Conservation (phyloP, 768 basidiomycete genomes). For the Strobilomyces dryophilus region DNA sequence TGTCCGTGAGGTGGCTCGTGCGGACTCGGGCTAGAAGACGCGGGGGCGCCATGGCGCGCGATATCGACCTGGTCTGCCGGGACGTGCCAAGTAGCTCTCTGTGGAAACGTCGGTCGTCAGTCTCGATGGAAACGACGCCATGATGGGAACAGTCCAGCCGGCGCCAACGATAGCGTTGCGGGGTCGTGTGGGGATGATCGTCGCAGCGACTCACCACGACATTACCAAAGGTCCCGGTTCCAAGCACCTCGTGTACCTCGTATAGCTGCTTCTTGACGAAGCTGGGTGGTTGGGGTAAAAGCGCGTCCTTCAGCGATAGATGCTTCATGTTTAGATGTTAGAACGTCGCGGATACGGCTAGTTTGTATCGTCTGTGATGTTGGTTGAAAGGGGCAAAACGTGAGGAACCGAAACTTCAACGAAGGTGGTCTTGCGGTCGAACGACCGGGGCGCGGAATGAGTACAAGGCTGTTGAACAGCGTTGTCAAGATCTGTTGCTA, state of each 20-base stretch:
- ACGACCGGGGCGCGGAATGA: background rate
- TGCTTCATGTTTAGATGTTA: constrained; percentile 26
- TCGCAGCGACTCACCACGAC: constrained; percentile 57
- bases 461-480: background rate
- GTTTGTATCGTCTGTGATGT: background rate
- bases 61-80: constrained; percentile 54
- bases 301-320: constrained; percentile 45
- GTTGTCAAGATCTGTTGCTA: background rate
- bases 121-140: background rate
- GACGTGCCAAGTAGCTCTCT: constrained; percentile 79
- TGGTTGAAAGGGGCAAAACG: background rate
- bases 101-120: background rate
- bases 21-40: constrained; percentile 26
- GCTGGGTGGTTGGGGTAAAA: constrained; percentile 81
- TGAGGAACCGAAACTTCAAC: background rate
- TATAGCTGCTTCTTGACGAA: constrained; percentile 85
- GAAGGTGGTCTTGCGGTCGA: background rate
- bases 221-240: constrained; percentile 86
- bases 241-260: constrained; percentile 67
- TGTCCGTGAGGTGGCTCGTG: constrained; percentile 15
- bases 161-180: background rate
- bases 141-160: background rate
- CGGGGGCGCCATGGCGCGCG: constrained; percentile 56
- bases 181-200: background rate
- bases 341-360: background rate